Evolutionary conservation across 164 flowering plant genomes (phyloP), one percentile per base, ranked within the genome.

Genomic region (Nymphaea colorata): DNA sequence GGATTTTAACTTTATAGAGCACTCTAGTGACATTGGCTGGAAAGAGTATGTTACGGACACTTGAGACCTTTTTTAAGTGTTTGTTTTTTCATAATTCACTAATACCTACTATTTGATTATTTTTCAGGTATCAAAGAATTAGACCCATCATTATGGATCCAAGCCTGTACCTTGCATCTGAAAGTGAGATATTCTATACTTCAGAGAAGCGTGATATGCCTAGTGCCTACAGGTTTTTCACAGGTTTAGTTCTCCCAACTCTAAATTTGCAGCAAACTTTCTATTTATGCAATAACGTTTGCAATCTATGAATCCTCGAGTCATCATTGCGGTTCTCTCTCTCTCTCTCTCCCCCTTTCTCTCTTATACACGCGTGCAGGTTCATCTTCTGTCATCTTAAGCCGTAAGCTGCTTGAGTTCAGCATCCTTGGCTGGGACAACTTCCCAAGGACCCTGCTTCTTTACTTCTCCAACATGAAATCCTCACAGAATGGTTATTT

Each of bases 1-100:
- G 67, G 73, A 71, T 59, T 42, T 74, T 16, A 77, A 77, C 68
- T 77, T 77, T 68, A 70, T 77, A 6, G 65, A 77, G 65, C 79
- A 77, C 59, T 71, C 72, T n/a, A 71, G 77, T 67, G 57, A 69
- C 17, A 66, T 74, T 67, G 75, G 73, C 45, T 69, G 75, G 79
- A 74, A 70, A 43, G 77, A 74, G 79, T 76, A 76, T 64, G 74
- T 16, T 41, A 5, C 53, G 62, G 3, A 6, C 17, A 3, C 44
- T 51, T 42, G 15, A 15, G 3, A 4, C 42, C n/a, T 41, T 44
- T 65, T n/a, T 65, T 65, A 25, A 17, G 12, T n/a, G 41, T 16
- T 4, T 44, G 45, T 17, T 15, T 3, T 44, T 51, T 16, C 6
- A 43, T 65, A 36, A 15, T 65, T 65, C 7, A 61, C 16, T 7